Base-by-base conservation (phyloP, 2,329 filamentous ascomycete genomes). In the Chalara sp. region DNA sequence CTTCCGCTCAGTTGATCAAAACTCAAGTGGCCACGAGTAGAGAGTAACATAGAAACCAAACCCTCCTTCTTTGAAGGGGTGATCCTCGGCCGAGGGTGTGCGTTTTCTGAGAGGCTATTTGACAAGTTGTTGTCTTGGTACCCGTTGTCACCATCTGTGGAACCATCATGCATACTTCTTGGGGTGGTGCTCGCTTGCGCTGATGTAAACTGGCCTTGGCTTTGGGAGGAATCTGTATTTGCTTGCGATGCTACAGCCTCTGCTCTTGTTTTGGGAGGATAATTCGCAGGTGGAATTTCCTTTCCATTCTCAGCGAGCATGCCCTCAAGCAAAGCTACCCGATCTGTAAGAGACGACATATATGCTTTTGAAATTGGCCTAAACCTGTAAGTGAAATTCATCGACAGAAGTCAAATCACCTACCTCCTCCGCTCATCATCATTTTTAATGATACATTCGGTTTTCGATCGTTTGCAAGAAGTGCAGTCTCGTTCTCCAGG, bases 311-410 rank as follows among this genome's bases (percentile, higher is more conserved):
- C 74, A 50, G 70, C 61, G 4, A 80, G 69, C 71, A 80, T 70
- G 12, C 64, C 64, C 63, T 80, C 77, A 1, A 80, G 67, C 53
- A 80, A 56, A 6, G 70, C 66, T 42, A 80, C 76, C 5, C 77
- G 70, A 29, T 76, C 74, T n/a, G 76, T 76, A 8, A 80, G 66
- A 1, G 76, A 79, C 40, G 73, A 75, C 71, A 79, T 78, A 62
- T 80, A 80, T 48, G 77, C 77, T 61, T 78, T 75, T 21, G 76
- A 80, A 33, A 80, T 78, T 6, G 77, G 77, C 37, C 76, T 79
- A 43, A 32, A 47, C 35, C 33, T 49, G 37, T 53, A 8, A 56
- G 59, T 48, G 29, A 29, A 11, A 28, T 44, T 49, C 52, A 28
- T 12, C 8, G n/a, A 37, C 12, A 28, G 30, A 12, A n/a, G n/a